These are phyloP conservation scores for Polygonum aviculare DNA, from an alignment of 148 eudicot genomes.

Conservation along the genomic window DNA sequence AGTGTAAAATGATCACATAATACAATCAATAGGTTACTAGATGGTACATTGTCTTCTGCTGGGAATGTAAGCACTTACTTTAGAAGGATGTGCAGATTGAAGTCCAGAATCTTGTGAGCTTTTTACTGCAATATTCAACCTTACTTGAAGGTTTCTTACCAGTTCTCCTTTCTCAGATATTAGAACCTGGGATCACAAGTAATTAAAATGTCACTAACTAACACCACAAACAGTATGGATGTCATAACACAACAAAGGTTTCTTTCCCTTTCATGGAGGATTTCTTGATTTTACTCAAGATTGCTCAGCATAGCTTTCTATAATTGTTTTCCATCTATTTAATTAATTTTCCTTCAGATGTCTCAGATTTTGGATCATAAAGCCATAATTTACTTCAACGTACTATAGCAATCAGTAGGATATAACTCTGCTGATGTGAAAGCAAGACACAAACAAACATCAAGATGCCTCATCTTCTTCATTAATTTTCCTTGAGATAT, in stretches of 20 bases:
- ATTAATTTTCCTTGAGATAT: too few species aligned
- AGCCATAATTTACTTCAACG: too few species aligned
- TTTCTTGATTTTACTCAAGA: too few species aligned
- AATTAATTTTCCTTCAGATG: too few species aligned
- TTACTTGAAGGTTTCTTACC: constrained; percentile 26
- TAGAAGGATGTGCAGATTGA: constrained; percentile 53
- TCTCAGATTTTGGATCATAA: too few species aligned
- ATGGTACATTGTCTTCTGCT: not conserved
- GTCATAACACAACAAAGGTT: not conserved
- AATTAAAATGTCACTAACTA: not conserved
- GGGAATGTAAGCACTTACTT: constrained; percentile 38
- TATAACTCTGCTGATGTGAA: too few species aligned
- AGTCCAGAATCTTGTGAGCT: constrained; percentile 59
- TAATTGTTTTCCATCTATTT: too few species aligned
- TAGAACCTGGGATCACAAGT: constrained; percentile 41
- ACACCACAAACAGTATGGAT: not conserved
- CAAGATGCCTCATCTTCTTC: too few species aligned
- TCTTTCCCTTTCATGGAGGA: too few species aligned
- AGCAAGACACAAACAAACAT: too few species aligned
- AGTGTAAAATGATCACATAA: not conserved
- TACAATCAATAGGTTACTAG: not conserved
- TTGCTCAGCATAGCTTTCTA: too few species aligned
- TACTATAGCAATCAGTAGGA: too few species aligned
- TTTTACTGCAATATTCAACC: constrained; percentile 32
- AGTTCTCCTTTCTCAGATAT: constrained; percentile 47